Base-by-base conservation (phyloP, 192 early-diverging fungal species). In the Phlyctochytrium bullatum region DNA sequence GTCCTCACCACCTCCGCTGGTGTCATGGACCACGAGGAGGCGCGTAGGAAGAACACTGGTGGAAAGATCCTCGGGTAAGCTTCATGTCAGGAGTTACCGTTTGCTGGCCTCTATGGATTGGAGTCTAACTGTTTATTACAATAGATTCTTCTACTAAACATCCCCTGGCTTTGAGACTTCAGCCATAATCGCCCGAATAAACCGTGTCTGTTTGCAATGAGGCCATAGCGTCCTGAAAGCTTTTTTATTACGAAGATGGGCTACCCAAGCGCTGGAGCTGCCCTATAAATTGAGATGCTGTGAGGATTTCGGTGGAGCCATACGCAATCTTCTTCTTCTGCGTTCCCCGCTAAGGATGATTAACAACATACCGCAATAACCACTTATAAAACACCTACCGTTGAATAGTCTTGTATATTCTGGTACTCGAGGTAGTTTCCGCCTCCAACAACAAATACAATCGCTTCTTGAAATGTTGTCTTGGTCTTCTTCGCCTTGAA, bases 11-110 rank as follows among this genome's bases (percentile, higher is more conserved):
- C 73, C 34, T 78, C 70, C 62, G 69, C 69, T 67, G 97, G 97
- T 83, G 97, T 99, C 83, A 99, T 99, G 91, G 97, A 99, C 87
- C 95, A 97, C 84, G 92, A 93, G 77, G 95, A 99, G 87, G 94
- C 94, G 66, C 91, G 95, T 89, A 84, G 91, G 68, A 94, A 93
- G 85, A 92, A 95, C 80, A 85, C 90, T 78, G 97, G 94, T 89
- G 97, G 97, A 71, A 96, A 97, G 89, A 67, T 73, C 36, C 65
- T 71, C 33, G 69, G 69, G 6, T n/a, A n/a, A n/a, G n/a, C n/a
- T n/a, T n/a, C n/a, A n/a, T n/a, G n/a, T n/a, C n/a, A n/a, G n/a
- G n/a, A n/a, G n/a, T n/a, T n/a, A n/a, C n/a, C n/a, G n/a, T n/a
- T n/a, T n/a, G n/a, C n/a, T n/a, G n/a, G n/a, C n/a, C n/a, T n/a